Evolutionary conservation across 2,329 filamentous ascomycete species (phyloP).

Genomic region (Colletotrichum gloeosporioides): DNA sequence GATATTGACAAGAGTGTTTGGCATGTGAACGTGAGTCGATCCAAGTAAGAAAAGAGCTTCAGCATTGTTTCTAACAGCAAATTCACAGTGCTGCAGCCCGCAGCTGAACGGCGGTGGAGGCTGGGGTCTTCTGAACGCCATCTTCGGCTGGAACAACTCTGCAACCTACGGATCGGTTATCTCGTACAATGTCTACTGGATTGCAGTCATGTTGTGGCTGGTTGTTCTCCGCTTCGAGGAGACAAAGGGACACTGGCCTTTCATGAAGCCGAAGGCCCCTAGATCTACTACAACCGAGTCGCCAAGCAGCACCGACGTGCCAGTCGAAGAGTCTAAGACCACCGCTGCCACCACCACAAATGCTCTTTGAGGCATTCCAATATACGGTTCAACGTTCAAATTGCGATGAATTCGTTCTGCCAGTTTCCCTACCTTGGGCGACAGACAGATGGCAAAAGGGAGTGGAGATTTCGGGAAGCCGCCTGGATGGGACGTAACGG

Average conservation of each 20-base stretch:
- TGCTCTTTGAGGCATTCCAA: neutral
- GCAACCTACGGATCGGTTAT: constrained; percentile 88
- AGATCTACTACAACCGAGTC: neutral
- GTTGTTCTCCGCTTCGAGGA: constrained; percentile 71
- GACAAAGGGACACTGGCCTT: constrained; percentile 53
- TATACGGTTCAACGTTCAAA: rapidly evolving
- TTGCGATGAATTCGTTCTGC: rapidly evolving
- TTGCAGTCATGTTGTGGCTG: constrained; percentile 72
- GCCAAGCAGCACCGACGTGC: neutral
- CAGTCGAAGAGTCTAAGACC: neutral
- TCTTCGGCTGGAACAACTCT: constrained; percentile 88
- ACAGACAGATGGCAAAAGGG: neutral
- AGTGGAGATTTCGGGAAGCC: neutral
- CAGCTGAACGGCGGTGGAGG: constrained; percentile 74
- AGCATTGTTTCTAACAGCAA: neutral
- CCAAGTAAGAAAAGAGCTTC: neutral
- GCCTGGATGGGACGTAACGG: neutral
- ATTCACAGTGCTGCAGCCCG: constrained; percentile 74
- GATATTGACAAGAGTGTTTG: constrained; percentile 80
- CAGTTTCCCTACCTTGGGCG: no score
- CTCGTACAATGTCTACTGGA: constrained; percentile 91
- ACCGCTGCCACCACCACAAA: neutral
- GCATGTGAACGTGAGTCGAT: constrained; percentile 74
- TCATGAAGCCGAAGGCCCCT: constrained; percentile 40
- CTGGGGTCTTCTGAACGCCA: constrained; percentile 87